Evolutionary conservation across 2,329 filamentous ascomycete species (phyloP).

Genomic region (Endoconidiophora polonica): DNA sequence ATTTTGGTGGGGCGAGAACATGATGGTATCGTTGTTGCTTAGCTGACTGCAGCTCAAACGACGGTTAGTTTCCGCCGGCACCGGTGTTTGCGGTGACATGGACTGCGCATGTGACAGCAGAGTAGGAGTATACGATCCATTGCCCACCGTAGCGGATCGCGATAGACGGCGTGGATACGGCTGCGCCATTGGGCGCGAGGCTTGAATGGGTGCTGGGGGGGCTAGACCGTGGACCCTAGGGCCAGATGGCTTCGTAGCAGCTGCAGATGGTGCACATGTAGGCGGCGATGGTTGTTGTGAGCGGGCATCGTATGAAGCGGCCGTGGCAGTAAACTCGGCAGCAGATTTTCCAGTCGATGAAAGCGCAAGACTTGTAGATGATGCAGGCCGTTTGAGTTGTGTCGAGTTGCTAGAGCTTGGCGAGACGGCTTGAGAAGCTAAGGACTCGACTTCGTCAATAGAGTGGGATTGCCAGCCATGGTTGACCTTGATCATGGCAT

Average conservation of each 20-base stretch:
- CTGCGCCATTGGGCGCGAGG: slow-evolving; percentile 23
- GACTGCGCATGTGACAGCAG: slow-evolving; percentile 34
- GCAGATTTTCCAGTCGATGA: slow-evolving; percentile 10
- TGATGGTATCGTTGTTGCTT: slow-evolving; percentile 31
- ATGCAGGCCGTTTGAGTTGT: slow-evolving; percentile 32
- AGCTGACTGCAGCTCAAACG: slow-evolving; percentile 23
- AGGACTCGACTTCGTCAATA: slow-evolving; percentile 59
- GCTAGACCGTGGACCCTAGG: slow-evolving; percentile 23
- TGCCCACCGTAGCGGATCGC: slow-evolving; percentile 21
- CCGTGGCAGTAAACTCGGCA: slow-evolving; percentile 3
- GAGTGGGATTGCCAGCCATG: slow-evolving; percentile 72
- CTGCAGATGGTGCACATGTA: not conserved
- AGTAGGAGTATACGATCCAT: slow-evolving; percentile 25
- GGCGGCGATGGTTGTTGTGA: slow-evolving; percentile 10
- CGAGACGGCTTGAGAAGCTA: slow-evolving; percentile 52
- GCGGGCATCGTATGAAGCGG: slow-evolving; percentile 3
- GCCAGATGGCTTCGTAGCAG: not conserved
- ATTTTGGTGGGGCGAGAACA: slow-evolving; percentile 53
- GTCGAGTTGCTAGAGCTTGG: slow-evolving; percentile 43
- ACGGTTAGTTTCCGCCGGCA: slow-evolving; percentile 14
- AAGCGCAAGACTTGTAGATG: slow-evolving; percentile 34
- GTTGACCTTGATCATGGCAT: slow-evolving; percentile 87
- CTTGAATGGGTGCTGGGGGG: slow-evolving; percentile 38
- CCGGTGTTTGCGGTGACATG: slow-evolving; percentile 24
- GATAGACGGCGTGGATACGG: slow-evolving; percentile 31